A percentile compares a stretch with the other conserved stretches of the same genome.
Evolutionary conservation across 139 green algal species (phyloP).

Genomic region (Chlorella sp.): DNA sequence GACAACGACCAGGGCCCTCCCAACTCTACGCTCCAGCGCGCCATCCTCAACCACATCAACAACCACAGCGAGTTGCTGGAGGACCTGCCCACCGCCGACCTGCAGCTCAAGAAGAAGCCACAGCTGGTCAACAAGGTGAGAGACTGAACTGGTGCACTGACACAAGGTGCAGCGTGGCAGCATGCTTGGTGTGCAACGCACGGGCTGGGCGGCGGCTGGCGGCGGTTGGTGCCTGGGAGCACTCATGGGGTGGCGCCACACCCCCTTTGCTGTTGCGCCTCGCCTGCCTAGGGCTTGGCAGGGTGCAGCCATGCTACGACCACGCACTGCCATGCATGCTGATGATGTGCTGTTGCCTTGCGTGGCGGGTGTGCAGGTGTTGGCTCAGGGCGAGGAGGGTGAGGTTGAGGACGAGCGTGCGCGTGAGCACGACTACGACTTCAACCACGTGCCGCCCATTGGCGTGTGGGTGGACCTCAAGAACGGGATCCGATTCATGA

Average conservation of each 20-base stretch:
- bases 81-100: slow-evolving; percentile 13
- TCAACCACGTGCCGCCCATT: slow-evolving; percentile 9
- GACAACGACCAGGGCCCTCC: not conserved
- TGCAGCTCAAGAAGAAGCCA: slow-evolving; percentile 12
- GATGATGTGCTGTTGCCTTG: too few species aligned
- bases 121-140: not conserved
- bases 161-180: too few species aligned
- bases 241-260: too few species aligned
- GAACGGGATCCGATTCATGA: slow-evolving; percentile 25
- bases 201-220: too few species aligned
- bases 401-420: not conserved
- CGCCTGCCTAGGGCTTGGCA: not conserved
- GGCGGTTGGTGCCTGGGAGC: too few species aligned
- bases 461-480: slow-evolving; percentile 21
- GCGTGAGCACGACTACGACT: slow-evolving; percentile 13
- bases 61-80: slow-evolving; percentile 1
- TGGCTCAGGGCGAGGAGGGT: slow-evolving; percentile 1
- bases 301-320: not conserved
- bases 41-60: not conserved
- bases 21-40: not conserved
- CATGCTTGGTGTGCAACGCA: too few species aligned
- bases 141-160: too few species aligned
- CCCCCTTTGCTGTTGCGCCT: not conserved
- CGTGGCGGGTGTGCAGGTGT: too few species aligned
- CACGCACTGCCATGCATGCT: not conserved